Percentiles rank a stretch among this genome's conserved stretches.
Conservation (phyloP, 805 yeast genomes). For the Vanderwaltozyma verrucispora region DNA sequence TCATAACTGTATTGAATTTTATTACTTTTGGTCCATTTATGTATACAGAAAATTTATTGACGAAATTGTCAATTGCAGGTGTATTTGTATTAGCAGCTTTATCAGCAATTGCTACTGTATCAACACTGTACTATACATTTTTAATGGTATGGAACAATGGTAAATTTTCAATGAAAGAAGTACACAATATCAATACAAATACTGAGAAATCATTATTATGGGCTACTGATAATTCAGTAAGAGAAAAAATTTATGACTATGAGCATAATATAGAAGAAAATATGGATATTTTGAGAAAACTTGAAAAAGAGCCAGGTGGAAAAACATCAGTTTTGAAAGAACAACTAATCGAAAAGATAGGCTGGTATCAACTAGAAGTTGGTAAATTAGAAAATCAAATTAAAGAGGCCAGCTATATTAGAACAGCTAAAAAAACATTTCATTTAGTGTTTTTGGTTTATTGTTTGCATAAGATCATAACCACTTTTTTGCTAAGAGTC, state of each 20-base stretch:
- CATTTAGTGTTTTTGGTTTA: conserved; percentile 25
- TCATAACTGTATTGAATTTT: conserved; percentile 10
- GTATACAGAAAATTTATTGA: conserved; percentile 20
- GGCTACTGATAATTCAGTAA: conserved; percentile 15
- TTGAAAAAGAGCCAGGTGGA: conserved; percentile 11
- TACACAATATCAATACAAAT: conserved; percentile 5
- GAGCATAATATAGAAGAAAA: conserved; percentile 13
- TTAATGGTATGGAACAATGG: conserved; percentile 9
- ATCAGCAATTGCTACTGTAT: conserved; percentile 27
- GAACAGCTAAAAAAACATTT: conserved; percentile 12
- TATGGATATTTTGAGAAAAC: conserved; percentile 8
- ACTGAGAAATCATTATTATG: conserved; percentile 15
- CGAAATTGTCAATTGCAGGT: conserved; percentile 26
- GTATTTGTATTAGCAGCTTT: conserved; percentile 25
- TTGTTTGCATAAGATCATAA: conserved; percentile 29
- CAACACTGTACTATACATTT: conserved; percentile 23
- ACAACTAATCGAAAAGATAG: conserved; percentile 19
- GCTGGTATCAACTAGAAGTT: conserved; percentile 20
- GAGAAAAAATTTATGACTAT: conserved; percentile 12
- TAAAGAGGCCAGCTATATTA: conserved; percentile 9
- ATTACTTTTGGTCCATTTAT: conserved; percentile 23
- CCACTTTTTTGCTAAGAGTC: conserved; percentile 22
- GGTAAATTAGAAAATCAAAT: conserved; percentile 12
- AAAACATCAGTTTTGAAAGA: conserved; percentile 6
- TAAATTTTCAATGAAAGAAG: neutral